Evolutionary conservation across 441 rosid genomes (phyloP).

Genomic region (Adansonia gregorii): DNA sequence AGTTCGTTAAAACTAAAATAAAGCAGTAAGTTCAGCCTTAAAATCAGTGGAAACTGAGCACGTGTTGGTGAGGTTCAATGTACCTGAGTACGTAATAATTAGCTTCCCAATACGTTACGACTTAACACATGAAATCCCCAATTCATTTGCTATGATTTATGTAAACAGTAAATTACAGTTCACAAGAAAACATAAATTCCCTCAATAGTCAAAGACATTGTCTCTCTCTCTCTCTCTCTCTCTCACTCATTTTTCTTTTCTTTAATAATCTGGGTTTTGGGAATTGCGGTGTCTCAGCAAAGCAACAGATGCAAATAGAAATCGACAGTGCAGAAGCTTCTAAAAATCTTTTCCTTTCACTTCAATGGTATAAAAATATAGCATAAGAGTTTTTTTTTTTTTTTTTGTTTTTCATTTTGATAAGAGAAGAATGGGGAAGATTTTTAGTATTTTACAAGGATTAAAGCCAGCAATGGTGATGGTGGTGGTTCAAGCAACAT

Average conservation of each 20-base stretch:
- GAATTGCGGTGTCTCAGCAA: not conserved
- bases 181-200: not conserved
- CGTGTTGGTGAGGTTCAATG: not conserved
- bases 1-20: not conserved
- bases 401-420: not conserved
- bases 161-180: not conserved
- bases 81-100: not conserved
- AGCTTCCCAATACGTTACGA: not conserved
- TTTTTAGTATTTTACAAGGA: not conserved
- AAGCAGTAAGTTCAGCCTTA: not conserved
- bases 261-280: not conserved
- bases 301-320: not conserved
- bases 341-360: not conserved
- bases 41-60: not conserved
- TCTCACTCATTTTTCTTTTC: not conserved
- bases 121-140: not conserved
- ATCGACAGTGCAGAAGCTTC: not conserved
- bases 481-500: constrained; percentile 36
- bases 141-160: not conserved
- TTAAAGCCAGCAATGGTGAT: constrained; percentile 37
- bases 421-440: not conserved
- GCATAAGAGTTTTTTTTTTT: not conserved
- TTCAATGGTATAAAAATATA: not conserved
- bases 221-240: not conserved
- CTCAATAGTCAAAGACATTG: not conserved